These are phyloP conservation scores for Lablab purpureus DNA, from an alignment of 306 rosid species.

Conservation along the genomic window DNA sequence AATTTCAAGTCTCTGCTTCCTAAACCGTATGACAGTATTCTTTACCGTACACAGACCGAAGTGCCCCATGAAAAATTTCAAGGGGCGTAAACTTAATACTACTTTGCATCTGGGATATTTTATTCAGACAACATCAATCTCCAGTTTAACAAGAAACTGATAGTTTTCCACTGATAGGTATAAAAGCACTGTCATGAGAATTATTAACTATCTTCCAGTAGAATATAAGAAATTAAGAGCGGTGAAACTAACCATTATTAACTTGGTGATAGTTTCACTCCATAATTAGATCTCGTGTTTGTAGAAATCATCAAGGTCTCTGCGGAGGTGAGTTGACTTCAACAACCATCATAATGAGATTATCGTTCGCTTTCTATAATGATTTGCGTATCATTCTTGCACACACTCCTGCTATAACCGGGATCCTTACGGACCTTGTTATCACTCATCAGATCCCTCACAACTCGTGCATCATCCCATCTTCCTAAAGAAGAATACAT, in stretches of 20 bases:
- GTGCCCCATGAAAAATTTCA: slow-evolving; percentile 10
- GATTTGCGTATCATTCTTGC: slow-evolving; percentile 45
- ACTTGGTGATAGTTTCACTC: slow-evolving; percentile 28
- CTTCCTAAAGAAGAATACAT: slow-evolving; percentile 82
- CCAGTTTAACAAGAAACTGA: slow-evolving; percentile 12
- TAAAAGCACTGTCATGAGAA: not conserved
- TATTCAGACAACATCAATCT: slow-evolving; percentile 6
- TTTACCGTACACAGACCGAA: not conserved
- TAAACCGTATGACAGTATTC: not conserved
- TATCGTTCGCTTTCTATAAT: slow-evolving; percentile 29
- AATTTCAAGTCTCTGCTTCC: slow-evolving; percentile 3
- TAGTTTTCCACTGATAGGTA: not conserved
- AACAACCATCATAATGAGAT: slow-evolving; percentile 15
- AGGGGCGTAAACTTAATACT: not conserved
- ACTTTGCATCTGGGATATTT: not conserved
- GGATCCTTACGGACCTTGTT: slow-evolving; percentile 68
- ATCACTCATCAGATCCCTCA: slow-evolving; percentile 72
- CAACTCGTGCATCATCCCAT: slow-evolving; percentile 76
- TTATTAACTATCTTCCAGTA: not conserved
- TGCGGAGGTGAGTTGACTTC: slow-evolving; percentile 4
- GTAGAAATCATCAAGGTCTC: not conserved
- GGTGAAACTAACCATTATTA: not conserved
- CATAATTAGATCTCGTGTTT: not conserved
- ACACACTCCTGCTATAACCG: slow-evolving; percentile 78
- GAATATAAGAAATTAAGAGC: slow-evolving; percentile 1